Evolutionary conservation across 2,329 filamentous ascomycete species (phyloP).

Genomic region (Phialocephala sp.): DNA sequence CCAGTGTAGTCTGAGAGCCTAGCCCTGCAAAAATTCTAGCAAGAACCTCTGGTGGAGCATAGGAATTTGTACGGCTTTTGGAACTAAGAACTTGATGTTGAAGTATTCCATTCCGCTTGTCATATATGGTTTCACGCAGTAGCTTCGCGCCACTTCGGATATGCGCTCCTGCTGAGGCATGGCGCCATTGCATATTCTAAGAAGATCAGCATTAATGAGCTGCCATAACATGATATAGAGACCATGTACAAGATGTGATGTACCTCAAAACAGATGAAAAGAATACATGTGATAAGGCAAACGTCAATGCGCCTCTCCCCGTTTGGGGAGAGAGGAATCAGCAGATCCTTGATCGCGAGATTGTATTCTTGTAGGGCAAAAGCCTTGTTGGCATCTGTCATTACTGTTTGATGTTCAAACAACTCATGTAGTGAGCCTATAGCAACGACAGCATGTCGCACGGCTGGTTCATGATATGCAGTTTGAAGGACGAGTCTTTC

Average conservation of each 20-base stretch:
- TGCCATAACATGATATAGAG: background rate
- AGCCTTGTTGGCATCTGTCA: background rate
- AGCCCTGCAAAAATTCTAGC: no score
- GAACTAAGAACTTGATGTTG: no score
- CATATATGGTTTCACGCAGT: background rate
- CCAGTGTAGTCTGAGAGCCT: no score
- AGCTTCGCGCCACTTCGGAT: constrained; percentile 8
- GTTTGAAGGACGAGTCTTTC: constrained; percentile 64
- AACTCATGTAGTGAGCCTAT: constrained; percentile 35
- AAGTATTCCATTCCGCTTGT: no score
- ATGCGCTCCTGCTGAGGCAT: constrained; percentile 8
- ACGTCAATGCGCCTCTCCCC: constrained; percentile 26
- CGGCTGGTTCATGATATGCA: constrained; percentile 52
- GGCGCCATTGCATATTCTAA: background rate
- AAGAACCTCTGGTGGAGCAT: no score
- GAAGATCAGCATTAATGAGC: background rate
- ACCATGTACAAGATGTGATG: no score
- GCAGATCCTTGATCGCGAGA: constrained; percentile 26
- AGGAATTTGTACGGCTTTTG: no score
- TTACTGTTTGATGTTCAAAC: constrained; percentile 11
- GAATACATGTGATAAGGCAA: constrained; percentile 31
- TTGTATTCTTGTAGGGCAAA: constrained; percentile 34
- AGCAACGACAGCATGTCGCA: constrained; percentile 35
- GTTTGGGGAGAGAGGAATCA: constrained; percentile 18
- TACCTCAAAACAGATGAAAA: constrained; percentile 35